Evolutionary conservation across 164 flowering plant genomes (phyloP).

Genomic region (Amborella trichopoda): DNA sequence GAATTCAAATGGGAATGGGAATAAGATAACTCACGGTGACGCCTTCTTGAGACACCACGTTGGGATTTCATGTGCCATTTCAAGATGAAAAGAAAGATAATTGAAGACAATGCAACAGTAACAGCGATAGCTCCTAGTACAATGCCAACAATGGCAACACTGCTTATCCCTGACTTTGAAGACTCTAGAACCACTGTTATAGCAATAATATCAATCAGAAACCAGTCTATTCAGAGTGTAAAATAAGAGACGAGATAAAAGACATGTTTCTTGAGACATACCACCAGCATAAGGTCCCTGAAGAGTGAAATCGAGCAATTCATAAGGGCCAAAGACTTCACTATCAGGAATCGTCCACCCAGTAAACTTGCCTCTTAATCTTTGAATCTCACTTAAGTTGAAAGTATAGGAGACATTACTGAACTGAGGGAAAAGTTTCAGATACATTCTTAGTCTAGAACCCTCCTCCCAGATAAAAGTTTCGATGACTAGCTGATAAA

Average conservation of each 20-base stretch:
- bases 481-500: conserved; percentile 40
- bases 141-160: conserved; percentile 27
- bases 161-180: conserved; percentile 37
- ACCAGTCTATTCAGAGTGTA: neutral
- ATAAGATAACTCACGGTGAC: conserved; percentile 31
- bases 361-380: conserved; percentile 50
- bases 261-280: conserved; percentile 16
- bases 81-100: conserved; percentile 35
- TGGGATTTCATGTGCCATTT: conserved; percentile 16
- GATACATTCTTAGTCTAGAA: conserved; percentile 56
- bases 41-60: conserved; percentile 24
- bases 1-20: too few species aligned
- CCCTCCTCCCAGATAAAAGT: conserved; percentile 52
- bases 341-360: conserved; percentile 47
- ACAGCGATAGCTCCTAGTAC: conserved; percentile 40
- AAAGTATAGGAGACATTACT: conserved; percentile 10
- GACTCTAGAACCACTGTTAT: conserved; percentile 16
- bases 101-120: conserved; percentile 34
- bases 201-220: neutral
- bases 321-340: conserved; percentile 75
- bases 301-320: conserved; percentile 54
- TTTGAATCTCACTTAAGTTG: conserved; percentile 47
- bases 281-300: conserved; percentile 40
- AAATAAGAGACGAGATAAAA: neutral
- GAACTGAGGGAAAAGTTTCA: conserved; percentile 54